Conservation (phyloP, 73 alveolate genomes). For the Tetrahymena elliotti region DNA sequence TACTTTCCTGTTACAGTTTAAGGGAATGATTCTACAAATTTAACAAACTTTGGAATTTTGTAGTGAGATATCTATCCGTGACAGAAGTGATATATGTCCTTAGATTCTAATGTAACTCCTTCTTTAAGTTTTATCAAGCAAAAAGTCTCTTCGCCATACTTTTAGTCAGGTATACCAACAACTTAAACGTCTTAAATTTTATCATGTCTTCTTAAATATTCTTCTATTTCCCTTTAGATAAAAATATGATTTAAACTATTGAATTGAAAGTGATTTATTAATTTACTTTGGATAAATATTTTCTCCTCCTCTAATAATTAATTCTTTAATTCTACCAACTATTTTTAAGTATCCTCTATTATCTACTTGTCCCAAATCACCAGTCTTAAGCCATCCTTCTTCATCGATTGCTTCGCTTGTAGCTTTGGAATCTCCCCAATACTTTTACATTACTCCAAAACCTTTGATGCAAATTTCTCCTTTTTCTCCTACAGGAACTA, state of each 20-base stretch:
- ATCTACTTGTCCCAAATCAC: conserved; percentile 64
- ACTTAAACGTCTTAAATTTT: conserved; percentile 61
- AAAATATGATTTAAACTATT: background rate
- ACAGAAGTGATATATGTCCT: conserved; percentile 46
- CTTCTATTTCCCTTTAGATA: conserved; percentile 55
- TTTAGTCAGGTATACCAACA: conserved; percentile 63
- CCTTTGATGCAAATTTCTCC: conserved; percentile 72
- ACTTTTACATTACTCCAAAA: conserved; percentile 59
- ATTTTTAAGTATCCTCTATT: conserved; percentile 65
- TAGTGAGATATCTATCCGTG: conserved; percentile 58
- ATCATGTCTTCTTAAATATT: conserved; percentile 50
- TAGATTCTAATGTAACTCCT: conserved; percentile 6
- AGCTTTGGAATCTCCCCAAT: conserved; percentile 73
- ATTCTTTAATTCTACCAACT: conserved; percentile 76
- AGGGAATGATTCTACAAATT: conserved; percentile 51
- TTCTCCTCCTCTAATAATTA: conserved; percentile 90
- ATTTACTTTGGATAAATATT: conserved; percentile 63
- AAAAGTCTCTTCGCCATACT: conserved; percentile 71
- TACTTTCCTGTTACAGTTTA: conserved; percentile 79
- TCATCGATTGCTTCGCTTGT: conserved; percentile 54
- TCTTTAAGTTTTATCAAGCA: conserved; percentile 66
- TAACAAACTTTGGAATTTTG: conserved; percentile 53
- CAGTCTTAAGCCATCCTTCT: conserved; percentile 66
- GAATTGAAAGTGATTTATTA: background rate
- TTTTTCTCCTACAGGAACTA: conserved; percentile 34